Evolutionary conservation across 2,329 filamentous ascomycete species (phyloP), one percentile per base, ranked within the genome.

Genomic region (Colletotrichum camelliae): DNA sequence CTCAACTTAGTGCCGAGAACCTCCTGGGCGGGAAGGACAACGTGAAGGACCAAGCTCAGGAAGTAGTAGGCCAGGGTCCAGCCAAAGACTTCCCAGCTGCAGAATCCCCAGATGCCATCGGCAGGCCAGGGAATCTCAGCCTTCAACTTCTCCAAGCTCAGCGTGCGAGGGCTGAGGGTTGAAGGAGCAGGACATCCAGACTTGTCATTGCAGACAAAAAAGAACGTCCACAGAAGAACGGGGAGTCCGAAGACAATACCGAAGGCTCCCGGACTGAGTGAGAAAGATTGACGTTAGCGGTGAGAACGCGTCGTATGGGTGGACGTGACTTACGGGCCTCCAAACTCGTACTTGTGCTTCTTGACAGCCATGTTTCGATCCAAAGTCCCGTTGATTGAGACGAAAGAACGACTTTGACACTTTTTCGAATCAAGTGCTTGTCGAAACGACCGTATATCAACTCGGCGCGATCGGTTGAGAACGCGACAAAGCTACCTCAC

Each of bases 141-240:
- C 85, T 94, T 95, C 80, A 98, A 86, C 79, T 90, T 90, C 21
- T 93, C 90, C 70, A 94, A 87, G 27, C 91, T 91, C 78, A 97
- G 86, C 5, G 89, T 93, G 52, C 89, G 91, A 10, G 93, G 95
- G 73, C 89, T 88, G 24, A 97, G 89, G 6, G 95, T 88, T 1
- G 93, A 94, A 2, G 95, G 95, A 0, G 94, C 93, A 61, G 96
- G 96, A 80, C 96, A 98, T 72, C 96, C 96, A 7, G 94, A 92
- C 70, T 96, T 88, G 82, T 98, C 95, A 84, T 98, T 98, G 89
- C 96, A 98, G 79, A 94, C 87, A 80, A 98, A 96, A 66, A 92
- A 90, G 79, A 95, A 92, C 72, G 91, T 84, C 83, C 96, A 96
- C 81, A 95, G 90, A 66, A 95, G 87, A 27, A 94, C 75, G 0